Percentiles rank a stretch among this genome's conserved stretches.
These are phyloP conservation scores for Saccharum hybrid DNA, from an alignment of 202 grass and related monocot genomes.

Conservation along the genomic window DNA sequence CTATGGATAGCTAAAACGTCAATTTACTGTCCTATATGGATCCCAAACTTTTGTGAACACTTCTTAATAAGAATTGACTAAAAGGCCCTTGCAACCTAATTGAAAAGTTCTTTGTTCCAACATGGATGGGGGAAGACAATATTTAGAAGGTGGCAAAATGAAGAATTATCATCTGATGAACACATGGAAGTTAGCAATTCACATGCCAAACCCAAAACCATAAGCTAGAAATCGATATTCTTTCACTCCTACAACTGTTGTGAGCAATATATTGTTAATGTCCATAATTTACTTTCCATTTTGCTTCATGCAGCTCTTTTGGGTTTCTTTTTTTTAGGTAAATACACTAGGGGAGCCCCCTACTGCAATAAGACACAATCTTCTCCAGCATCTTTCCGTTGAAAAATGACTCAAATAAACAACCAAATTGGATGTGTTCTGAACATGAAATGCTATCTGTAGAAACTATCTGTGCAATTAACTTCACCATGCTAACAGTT, in stretches of 20 bases:
- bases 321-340: neutral
- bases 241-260: neutral
- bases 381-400: neutral
- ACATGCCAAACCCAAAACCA: neutral
- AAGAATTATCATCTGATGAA: neutral
- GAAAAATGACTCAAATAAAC: neutral
- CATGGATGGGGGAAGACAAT: neutral
- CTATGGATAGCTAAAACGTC: slow-evolving; percentile 7
- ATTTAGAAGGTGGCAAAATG: neutral
- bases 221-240: neutral
- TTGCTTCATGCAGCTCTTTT: neutral
- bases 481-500: slow-evolving; percentile 26
- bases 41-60: neutral
- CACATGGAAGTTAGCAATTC: neutral
- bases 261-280: neutral
- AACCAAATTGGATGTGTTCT: neutral
- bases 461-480: slow-evolving; percentile 30
- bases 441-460: slow-evolving; percentile 15
- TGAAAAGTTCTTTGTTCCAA: neutral
- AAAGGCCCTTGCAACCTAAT: neutral
- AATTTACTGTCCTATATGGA: slow-evolving; percentile 26
- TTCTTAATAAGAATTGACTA: neutral
- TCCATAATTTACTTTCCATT: neutral
- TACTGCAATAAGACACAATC: neutral
- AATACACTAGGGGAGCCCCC: neutral